A percentile compares a stretch with the other conserved stretches of the same genome.
These are phyloP conservation scores for Amauroascus verrucosus DNA, from an alignment of 2,329 filamentous ascomycete species.

Conservation along the genomic window DNA sequence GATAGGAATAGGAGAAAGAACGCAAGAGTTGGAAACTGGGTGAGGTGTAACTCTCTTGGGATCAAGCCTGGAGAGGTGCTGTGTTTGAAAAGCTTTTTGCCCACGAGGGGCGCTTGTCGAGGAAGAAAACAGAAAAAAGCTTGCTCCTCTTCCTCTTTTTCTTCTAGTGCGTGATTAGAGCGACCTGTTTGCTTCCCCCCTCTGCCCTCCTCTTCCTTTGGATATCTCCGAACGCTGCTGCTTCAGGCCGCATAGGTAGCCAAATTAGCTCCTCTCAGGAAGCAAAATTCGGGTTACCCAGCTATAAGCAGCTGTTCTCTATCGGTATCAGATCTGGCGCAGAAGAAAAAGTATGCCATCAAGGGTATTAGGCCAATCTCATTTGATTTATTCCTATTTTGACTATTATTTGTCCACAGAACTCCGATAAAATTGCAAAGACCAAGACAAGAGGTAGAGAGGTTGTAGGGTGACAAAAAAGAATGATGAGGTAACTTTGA, in stretches of 20 bases:
- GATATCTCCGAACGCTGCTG: conserved; percentile 6
- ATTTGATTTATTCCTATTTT: conserved; percentile 11
- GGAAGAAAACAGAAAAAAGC: not conserved
- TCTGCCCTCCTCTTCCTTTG: conserved; percentile 8
- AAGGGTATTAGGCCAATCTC: conserved; percentile 9
- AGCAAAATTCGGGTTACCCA: not conserved
- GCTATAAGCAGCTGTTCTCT: conserved; percentile 3
- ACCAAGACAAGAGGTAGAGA: not conserved
- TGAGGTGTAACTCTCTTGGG: not conserved
- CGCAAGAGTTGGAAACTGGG: not conserved
- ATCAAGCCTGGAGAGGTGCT: too few species aligned
- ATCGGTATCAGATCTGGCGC: conserved; percentile 4
- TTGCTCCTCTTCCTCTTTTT: not conserved
- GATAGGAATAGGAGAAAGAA: not conserved
- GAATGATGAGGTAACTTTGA: conserved; percentile 3
- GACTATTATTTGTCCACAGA: conserved; percentile 9
- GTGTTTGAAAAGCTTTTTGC: too few species aligned
- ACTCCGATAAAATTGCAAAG: not conserved
- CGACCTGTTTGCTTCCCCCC: not conserved
- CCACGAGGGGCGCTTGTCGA: too few species aligned
- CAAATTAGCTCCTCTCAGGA: not conserved
- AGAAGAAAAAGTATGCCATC: conserved; percentile 11
- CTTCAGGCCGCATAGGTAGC: conserved; percentile 1
- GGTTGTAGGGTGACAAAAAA: not conserved
- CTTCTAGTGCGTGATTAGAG: not conserved